A percentile compares a stretch with the other conserved stretches of the same genome.
Conservation (phyloP, 1,284 basidiomycete genomes). For the Tilletia indica region DNA sequence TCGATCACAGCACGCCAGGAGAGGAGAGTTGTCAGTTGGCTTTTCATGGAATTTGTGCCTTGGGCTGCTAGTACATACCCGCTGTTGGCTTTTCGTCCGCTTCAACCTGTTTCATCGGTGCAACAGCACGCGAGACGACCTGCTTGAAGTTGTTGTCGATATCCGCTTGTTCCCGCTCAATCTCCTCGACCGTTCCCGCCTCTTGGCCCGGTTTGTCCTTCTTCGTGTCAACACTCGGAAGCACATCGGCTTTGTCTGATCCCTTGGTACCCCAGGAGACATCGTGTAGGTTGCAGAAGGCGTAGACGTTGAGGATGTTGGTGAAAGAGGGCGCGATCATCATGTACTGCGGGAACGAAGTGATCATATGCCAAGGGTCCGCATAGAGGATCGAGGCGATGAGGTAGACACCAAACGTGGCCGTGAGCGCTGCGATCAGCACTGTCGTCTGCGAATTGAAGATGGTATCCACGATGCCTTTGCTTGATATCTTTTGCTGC, state of each 20-base stretch:
- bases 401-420: constrained; percentile 59
- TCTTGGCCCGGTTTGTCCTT: constrained; percentile 67
- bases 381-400: constrained; percentile 85
- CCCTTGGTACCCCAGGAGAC: constrained; percentile 92
- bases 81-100: constrained; percentile 75
- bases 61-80: constrained; percentile 60
- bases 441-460: constrained; percentile 48
- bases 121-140: constrained; percentile 86
- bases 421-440: constrained; percentile 50
- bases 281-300: constrained; percentile 69
- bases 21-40: background rate
- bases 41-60: background rate
- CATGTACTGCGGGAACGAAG: constrained; percentile 86
- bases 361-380: constrained; percentile 97
- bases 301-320: constrained; percentile 91
- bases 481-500: constrained; percentile 18
- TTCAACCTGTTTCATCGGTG: constrained; percentile 72
- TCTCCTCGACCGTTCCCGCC: constrained; percentile 67
- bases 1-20: background rate
- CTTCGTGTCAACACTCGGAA: constrained; percentile 80
- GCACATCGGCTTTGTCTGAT: constrained; percentile 86
- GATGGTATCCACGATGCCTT: constrained; percentile 30
- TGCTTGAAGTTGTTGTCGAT: constrained; percentile 90
- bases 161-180: constrained; percentile 67
- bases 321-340: constrained; percentile 85